Base-by-base conservation (phyloP, 2,329 filamentous ascomycete species). In the Hypoxylon sp. region DNA sequence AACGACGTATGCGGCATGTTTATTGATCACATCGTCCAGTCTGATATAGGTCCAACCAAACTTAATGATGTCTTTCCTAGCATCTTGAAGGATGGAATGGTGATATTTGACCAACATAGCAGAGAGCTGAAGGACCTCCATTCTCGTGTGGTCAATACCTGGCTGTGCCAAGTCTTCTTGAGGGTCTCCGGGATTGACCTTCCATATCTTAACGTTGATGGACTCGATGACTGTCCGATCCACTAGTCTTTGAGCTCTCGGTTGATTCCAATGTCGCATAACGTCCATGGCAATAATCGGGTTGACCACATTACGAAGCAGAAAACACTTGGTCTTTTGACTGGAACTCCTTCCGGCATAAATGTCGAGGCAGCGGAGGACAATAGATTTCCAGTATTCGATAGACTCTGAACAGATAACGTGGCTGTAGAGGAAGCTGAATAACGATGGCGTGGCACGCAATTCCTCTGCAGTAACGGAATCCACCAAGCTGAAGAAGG, bases 1-100 rank as follows among this genome's bases (percentile, higher is more conserved):
- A 5, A 99, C 89, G 4, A 98, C 95, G 75, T 99, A 99, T 2
- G 96, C 94, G 0, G 95, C 96, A 79, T 98, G 96, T 80, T 99
- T 99, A 84, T 98, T 99, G 83, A 99, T 97, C 63, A 97, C 93
- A 79, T 99, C 96, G 76, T 99, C 97, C n/a, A 99, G 87, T 24
- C 93, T 90, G 75, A 99, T 99, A 77, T 97, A 98, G 17, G 94
- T 97, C 96, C 96, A 99, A 2, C 94, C 94, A 80, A 98, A 99
- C 81, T 98, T 98, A 77, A 99, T 99, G 69, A 99, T 95, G 71
- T 99, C 96, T 80, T 99, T 99, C 39, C 97, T 90, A 2, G 93
- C 91, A 75, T 98, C 96, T 73, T 97, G 92, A 1, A 99, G 87
- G 59, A 94, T 92, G 32, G 89, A 88, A 75, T 95, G 90, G 75